Base-by-base conservation (phyloP, 2,329 filamentous ascomycete species). In the Aspergillus sp. region DNA sequence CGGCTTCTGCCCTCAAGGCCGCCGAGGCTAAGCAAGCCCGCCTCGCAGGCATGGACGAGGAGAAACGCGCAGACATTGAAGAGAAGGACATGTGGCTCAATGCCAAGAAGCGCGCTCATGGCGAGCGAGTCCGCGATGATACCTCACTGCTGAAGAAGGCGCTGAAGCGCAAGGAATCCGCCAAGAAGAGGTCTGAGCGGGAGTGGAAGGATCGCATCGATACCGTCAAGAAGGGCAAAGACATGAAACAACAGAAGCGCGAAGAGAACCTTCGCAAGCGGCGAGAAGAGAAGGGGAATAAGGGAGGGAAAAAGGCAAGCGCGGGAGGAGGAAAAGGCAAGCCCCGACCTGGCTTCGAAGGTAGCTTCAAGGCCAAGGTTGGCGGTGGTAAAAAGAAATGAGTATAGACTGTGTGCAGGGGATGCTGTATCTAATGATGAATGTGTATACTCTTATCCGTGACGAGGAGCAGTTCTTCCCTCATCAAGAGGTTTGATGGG, bases 51-150 rank as follows among this genome's bases (percentile, higher is more conserved):
- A 86, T 97, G 72, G 91, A 94, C 69, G 87, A 89, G 1, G 86
- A 87, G 67, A 96, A 97, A 80, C 90, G 91, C 59, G 89, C 89
- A 64, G 91, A 96, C 62, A 89, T 98, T 49, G 88, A 93, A 63
- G 92, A 97, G 78, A 98, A 98, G 82, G 94, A 99, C 71, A 83
- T 89, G 61, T 99, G 95, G 95, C 83, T 97, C 62, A 94, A 91
- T 52, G 95, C 95, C 2, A 90, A 94, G 78, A 92, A 92, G 78
- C 88, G 91, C 25, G 92, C 90, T 1, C 91, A 96, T 75, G 95
- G 95, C 53, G 93, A 97, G 73, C 91, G 92, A 74, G 89, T 97
- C 38, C 88, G 88, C 63, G 93, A 98, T 72, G 92, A 97, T 75
- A 92, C 92, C 65, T 87, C 86, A 50, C 80, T 97, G 60, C 84